Percentiles rank a stretch among this genome's conserved stretches.
These are phyloP conservation scores for Mortierella sp. DNA, from an alignment of 371 early-diverging fungal genomes.

Conservation along the genomic window DNA sequence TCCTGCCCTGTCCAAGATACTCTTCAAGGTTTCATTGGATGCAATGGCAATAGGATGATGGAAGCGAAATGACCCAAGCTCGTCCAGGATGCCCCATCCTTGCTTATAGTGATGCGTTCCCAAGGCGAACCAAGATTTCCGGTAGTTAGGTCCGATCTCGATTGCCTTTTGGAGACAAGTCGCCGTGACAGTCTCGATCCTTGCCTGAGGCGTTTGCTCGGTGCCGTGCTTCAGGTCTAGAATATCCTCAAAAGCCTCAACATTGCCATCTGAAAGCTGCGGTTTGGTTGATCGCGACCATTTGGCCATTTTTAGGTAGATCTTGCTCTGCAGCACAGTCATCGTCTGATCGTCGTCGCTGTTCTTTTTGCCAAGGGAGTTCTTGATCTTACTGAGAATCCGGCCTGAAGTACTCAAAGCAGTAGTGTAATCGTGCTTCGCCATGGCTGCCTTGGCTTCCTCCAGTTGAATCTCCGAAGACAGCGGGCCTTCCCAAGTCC, in stretches of 20 bases:
- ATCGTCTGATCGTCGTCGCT: background rate
- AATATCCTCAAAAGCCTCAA: slow-evolving; percentile 37
- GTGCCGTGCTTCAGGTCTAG: slow-evolving; percentile 27
- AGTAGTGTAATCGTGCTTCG: slow-evolving; percentile 42
- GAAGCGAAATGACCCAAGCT: slow-evolving; percentile 53
- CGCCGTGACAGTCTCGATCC: slow-evolving; percentile 45
- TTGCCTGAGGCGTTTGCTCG: slow-evolving; percentile 19
- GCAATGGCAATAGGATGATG: slow-evolving; percentile 52
- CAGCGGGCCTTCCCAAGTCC: slow-evolving; percentile 40
- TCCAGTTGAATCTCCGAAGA: slow-evolving; percentile 50
- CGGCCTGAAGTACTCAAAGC: slow-evolving; percentile 30
- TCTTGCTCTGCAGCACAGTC: slow-evolving; percentile 39
- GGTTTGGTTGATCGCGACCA: slow-evolving; percentile 57
- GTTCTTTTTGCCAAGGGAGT: no score
- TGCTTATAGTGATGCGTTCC: slow-evolving; percentile 74
- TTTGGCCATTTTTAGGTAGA: slow-evolving; percentile 55
- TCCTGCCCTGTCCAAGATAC: slow-evolving; percentile 23
- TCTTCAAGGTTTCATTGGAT: slow-evolving; percentile 35
- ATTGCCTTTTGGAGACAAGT: slow-evolving; percentile 46
- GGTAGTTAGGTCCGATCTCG: slow-evolving; percentile 47
- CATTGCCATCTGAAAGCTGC: slow-evolving; percentile 23
- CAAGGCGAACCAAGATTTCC: slow-evolving; percentile 76
- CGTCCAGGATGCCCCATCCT: slow-evolving; percentile 75
- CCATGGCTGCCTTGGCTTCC: slow-evolving; percentile 54
- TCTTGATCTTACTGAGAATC: slow-evolving; percentile 26